A percentile compares a stretch with the other conserved stretches of the same genome.
phyloP scores from a whole-genome alignment of 179 eudicot genomes.

The Corrigiola litoralis region DNA sequence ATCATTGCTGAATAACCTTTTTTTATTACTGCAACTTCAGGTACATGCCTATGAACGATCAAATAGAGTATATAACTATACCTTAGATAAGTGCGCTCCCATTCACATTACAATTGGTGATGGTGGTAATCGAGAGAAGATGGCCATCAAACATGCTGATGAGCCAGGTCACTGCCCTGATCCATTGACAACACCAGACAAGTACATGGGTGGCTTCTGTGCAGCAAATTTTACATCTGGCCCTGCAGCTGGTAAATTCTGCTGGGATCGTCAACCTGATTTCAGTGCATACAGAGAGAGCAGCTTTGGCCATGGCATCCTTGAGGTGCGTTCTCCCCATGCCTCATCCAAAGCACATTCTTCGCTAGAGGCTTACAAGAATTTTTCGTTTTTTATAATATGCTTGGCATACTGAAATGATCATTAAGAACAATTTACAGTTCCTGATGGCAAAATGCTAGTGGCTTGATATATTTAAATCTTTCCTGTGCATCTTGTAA shows the following conservation, averaged over 20 bases:
- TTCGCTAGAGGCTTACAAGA: not conserved
- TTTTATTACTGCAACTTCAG: conserved; percentile 35
- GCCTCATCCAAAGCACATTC: not conserved
- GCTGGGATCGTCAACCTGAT: conserved; percentile 96
- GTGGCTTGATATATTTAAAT: too few relatives aligned
- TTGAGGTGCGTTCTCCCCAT: conserved; percentile 53
- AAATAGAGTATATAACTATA: conserved; percentile 84
- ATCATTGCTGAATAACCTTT: not conserved
- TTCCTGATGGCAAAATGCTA: too few relatives aligned
- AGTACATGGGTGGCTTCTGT: conserved; percentile 80
- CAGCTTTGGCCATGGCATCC: conserved; percentile 95
- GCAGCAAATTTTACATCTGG: conserved; percentile 82
- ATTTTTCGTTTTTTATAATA: too few relatives aligned
- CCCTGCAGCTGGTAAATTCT: conserved; percentile 89
- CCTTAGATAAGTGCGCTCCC: conserved; percentile 83
- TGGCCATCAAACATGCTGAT: conserved; percentile 83
- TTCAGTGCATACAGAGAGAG: conserved; percentile 89
- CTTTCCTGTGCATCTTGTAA: not conserved
- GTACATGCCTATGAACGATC: conserved; percentile 96
- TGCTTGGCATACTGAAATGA: too few relatives aligned
- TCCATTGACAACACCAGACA: conserved; percentile 72
- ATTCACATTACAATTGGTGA: conserved; percentile 79
- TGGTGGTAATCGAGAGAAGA: conserved; percentile 96
- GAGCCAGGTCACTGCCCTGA: conserved; percentile 85
- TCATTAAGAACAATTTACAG: too few relatives aligned